phyloP scores from a whole-genome alignment of 2,329 filamentous ascomycete species.

The Aureobasidium leucospermi region DNA sequence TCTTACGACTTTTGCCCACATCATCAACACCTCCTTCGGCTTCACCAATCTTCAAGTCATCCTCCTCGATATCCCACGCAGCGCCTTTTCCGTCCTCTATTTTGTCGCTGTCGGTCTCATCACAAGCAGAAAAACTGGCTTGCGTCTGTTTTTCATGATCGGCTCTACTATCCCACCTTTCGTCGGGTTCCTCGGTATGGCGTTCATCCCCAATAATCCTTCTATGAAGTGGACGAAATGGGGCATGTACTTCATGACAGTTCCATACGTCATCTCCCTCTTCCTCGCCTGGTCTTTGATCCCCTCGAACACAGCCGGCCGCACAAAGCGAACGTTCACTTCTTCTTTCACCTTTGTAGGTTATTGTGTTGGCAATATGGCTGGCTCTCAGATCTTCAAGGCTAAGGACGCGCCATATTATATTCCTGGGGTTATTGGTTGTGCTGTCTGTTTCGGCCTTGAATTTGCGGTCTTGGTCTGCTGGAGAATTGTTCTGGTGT shows the following conservation, averaged over 20 bases:
- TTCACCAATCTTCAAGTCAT: constrained; percentile 25
- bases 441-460: constrained; percentile 29
- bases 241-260: constrained; percentile 30
- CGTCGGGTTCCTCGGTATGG: constrained; percentile 29
- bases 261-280: constrained; percentile 26
- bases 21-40: constrained; percentile 15
- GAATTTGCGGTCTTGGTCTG: constrained; percentile 29
- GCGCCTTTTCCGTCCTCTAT: constrained; percentile 25
- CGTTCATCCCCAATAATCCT: constrained; percentile 27
- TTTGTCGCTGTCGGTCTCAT: constrained; percentile 29
- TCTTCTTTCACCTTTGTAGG: constrained; percentile 40
- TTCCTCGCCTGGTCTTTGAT: constrained; percentile 32
- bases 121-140: constrained; percentile 22
- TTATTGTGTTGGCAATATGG: constrained; percentile 44
- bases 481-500: constrained; percentile 36
- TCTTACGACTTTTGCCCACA: constrained; percentile 11
- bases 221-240: constrained; percentile 31
- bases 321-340: constrained; percentile 41
- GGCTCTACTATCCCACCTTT: constrained; percentile 26
- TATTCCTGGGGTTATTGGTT: constrained; percentile 36
- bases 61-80: constrained; percentile 27
- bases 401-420: constrained; percentile 38
- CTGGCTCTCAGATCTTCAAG: constrained; percentile 41
- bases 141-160: constrained; percentile 31
- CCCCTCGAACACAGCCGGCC: constrained; percentile 40